phyloP scores from a whole-genome alignment of 176 grass and related monocot species.

The Ensete ventricosum region DNA sequence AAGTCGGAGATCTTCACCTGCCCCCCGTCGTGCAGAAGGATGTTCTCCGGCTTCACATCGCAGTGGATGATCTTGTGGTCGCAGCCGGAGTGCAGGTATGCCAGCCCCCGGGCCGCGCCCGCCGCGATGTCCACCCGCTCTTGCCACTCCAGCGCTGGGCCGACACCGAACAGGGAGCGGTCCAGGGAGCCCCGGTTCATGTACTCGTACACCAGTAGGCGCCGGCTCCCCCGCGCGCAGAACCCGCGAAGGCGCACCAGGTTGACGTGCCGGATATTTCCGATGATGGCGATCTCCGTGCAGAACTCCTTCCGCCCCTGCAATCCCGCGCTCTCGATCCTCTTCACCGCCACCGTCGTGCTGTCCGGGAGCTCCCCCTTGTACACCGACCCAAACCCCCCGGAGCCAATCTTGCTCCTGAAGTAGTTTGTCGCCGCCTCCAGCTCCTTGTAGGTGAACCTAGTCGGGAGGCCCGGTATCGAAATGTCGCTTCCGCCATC shows the following conservation, averaged over 20 bases:
- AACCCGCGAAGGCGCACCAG: constrained; percentile 81
- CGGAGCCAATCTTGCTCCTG: constrained; percentile 50
- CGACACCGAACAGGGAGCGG: constrained; percentile 51
- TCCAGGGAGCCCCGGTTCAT: constrained; percentile 77
- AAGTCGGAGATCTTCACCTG: constrained; percentile 77
- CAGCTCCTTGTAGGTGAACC: constrained; percentile 58
- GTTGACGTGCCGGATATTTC: constrained; percentile 72
- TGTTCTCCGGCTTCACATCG: constrained; percentile 96
- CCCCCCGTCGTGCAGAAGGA: constrained; percentile 57
- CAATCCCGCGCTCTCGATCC: constrained; percentile 51
- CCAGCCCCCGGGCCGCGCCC: constrained; percentile 48
- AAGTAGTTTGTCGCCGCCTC: constrained; percentile 48
- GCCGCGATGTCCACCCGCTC: constrained; percentile 75
- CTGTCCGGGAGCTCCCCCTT: constrained; percentile 60
- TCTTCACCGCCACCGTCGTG: constrained; percentile 70
- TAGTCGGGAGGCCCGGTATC: constrained; percentile 57
- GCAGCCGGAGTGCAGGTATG: constrained; percentile 72
- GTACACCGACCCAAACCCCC: constrained; percentile 83
- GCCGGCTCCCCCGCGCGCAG: constrained; percentile 60
- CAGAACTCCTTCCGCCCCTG: constrained; percentile 73
- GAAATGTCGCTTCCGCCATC: constrained; percentile 26
- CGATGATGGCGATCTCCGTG: constrained; percentile 79
- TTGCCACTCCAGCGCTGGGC: constrained; percentile 60
- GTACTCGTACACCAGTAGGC: constrained; percentile 82
- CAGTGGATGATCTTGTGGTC: constrained; percentile 87